Conservation (phyloP, 768 basidiomycete species). For the Nidularia pulvinata region DNA sequence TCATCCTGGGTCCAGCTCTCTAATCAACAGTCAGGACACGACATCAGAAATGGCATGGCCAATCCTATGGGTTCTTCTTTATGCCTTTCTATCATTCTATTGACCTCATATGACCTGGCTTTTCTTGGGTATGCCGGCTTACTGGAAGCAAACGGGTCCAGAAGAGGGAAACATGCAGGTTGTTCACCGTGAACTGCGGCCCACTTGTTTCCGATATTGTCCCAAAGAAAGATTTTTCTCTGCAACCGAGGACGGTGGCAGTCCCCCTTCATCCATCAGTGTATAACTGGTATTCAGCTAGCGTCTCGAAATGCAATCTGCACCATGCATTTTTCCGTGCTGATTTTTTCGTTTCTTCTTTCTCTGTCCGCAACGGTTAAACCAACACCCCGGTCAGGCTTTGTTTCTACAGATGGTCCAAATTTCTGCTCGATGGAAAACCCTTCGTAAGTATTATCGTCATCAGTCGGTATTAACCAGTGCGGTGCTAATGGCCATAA, state of each 20-base stretch:
- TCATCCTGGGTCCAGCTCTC: no score
- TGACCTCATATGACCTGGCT: no score
- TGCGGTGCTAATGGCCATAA: neutral
- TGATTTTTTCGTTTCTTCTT: conserved; percentile 4
- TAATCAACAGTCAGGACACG: no score
- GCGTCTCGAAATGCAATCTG: no score
- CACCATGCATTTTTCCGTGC: no score
- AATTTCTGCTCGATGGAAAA: conserved; percentile 43
- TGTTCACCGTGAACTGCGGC: neutral
- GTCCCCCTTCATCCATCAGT: neutral
- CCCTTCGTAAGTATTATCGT: conserved; percentile 36
- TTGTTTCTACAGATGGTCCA: conserved; percentile 38
- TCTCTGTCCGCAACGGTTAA: neutral
- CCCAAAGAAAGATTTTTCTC: conserved; percentile 10
- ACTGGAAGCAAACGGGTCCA: no score
- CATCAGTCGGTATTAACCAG: neutral
- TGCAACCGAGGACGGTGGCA: neutral
- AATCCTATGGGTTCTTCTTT: no score
- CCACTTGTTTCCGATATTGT: conserved; percentile 13
- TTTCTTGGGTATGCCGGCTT: no score
- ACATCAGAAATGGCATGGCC: no score
- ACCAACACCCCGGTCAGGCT: conserved; percentile 29
- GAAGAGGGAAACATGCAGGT: no score
- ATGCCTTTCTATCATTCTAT: no score
- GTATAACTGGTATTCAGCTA: no score